phyloP scores from a whole-genome alignment of 257 asterid species.

The Solanum tarapatanum region DNA sequence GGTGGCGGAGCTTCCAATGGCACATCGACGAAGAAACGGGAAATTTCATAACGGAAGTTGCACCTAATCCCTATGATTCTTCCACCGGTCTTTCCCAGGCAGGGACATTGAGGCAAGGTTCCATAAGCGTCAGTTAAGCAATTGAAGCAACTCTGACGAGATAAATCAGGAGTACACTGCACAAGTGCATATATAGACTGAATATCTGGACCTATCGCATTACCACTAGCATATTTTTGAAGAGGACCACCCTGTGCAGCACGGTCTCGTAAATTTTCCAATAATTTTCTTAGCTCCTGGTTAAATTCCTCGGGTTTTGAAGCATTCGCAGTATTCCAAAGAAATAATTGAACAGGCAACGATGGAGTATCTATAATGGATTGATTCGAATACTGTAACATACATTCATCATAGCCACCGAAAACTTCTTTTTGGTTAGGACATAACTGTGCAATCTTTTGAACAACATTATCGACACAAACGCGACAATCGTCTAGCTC shows the following conservation, averaged over 20 bases:
- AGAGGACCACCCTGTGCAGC: neutral
- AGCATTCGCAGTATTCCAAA: neutral
- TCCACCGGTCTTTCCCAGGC: neutral
- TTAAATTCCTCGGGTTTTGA: neutral
- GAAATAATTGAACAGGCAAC: fast-evolving
- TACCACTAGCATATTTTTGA: constrained; percentile 6
- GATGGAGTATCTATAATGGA: neutral
- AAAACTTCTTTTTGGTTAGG: neutral
- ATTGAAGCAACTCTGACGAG: neutral
- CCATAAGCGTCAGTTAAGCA: constrained; percentile 2
- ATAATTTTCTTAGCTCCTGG: neutral
- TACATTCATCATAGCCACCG: neutral
- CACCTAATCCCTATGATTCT: constrained; percentile 7
- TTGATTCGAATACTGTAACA: neutral
- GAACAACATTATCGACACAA: neutral
- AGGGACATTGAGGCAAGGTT: neutral
- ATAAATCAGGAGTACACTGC: constrained; percentile 28
- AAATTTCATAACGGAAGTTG: neutral
- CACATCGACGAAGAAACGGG: neutral
- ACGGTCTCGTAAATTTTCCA: neutral
- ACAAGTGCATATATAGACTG: neutral
- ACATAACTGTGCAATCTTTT: neutral
- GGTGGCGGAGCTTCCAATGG: neutral
- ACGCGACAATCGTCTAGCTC: neutral
- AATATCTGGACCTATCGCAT: neutral